phyloP scores from a whole-genome alignment of 225 moss, liverwort and hornwort species.

The Anthoceros angustus region DNA sequence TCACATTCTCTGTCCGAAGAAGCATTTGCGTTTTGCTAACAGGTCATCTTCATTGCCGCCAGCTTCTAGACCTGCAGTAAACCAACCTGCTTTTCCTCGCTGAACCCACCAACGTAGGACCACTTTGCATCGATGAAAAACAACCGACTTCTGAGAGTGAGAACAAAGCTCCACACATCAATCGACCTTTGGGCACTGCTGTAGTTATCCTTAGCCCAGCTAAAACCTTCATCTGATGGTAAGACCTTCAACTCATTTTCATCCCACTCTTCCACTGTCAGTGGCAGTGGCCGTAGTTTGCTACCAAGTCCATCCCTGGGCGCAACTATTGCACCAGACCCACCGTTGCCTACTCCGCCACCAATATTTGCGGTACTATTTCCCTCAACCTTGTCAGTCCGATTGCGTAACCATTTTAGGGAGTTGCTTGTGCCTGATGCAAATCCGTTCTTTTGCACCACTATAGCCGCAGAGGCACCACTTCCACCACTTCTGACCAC shows the following conservation, averaged over 20 bases:
- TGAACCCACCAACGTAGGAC: conserved; percentile 72
- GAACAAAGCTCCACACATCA: conserved; percentile 90
- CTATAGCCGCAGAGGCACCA: background rate
- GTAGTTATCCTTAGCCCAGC: conserved; percentile 84
- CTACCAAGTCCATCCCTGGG: too few species aligned
- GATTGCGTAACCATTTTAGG: background rate
- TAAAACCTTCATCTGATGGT: conserved; percentile 82
- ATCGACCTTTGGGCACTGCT: conserved; percentile 50
- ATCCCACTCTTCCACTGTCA: conserved; percentile 9
- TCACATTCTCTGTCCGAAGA: background rate
- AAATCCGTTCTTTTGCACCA: background rate
- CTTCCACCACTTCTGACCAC: background rate
- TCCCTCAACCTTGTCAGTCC: background rate
- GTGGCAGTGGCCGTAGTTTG: too few species aligned
- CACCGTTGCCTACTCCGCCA: background rate
- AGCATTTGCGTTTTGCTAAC: too few species aligned
- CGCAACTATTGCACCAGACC: too few species aligned
- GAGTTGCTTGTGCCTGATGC: too few species aligned
- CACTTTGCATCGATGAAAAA: conserved; percentile 70
- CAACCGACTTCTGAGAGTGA: conserved; percentile 50
- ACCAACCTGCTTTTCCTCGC: conserved; percentile 75
- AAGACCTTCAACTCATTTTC: conserved; percentile 34
- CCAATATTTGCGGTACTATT: background rate
- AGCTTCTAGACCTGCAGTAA: background rate
- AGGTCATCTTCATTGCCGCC: too few species aligned